These are phyloP conservation scores for Scleroderma citrinum DNA, from an alignment of 768 basidiomycete species.

Conservation along the genomic window DNA sequence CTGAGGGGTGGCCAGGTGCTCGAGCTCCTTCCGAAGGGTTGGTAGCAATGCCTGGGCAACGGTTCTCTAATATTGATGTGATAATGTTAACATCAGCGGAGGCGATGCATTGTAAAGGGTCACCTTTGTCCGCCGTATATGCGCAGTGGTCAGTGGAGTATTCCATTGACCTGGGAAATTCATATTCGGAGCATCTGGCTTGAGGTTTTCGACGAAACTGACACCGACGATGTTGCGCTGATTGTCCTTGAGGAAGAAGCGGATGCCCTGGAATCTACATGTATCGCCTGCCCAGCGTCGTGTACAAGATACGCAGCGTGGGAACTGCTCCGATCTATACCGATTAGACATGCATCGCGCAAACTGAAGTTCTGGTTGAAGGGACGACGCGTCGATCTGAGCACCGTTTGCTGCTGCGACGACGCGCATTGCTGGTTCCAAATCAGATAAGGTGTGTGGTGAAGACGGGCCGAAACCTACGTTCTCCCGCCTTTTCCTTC, in stretches of 20 bases:
- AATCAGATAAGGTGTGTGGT: conserved; percentile 1
- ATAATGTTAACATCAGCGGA: conserved; percentile 10
- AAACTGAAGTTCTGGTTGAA: conserved; percentile 66
- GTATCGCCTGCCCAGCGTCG: conserved; percentile 86
- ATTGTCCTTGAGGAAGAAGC: conserved; percentile 64
- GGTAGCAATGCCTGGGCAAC: conserved; percentile 67
- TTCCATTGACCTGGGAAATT: conserved; percentile 65
- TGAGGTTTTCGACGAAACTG: conserved; percentile 62
- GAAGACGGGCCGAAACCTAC: conserved; percentile 20
- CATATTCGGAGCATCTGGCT: conserved; percentile 53
- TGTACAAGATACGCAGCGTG: conserved; percentile 78
- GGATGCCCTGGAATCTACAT: conserved; percentile 81
- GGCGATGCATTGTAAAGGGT: conserved; percentile 3
- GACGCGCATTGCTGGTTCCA: conserved; percentile 21
- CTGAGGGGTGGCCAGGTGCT: conserved; percentile 49
- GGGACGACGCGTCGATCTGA: conserved; percentile 24
- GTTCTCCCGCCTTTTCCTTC: conserved; percentile 39
- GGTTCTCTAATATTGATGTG: conserved; percentile 45
- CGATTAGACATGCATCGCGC: conserved; percentile 83
- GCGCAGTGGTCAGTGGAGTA: conserved; percentile 40
- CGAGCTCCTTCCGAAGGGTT: conserved; percentile 55
- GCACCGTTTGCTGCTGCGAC: conserved; percentile 25
- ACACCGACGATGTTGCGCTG: conserved; percentile 57
- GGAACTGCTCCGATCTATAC: conserved; percentile 66
- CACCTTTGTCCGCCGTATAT: conserved; percentile 61